Conservation (phyloP, 352 stramenopile species). For the Bremia lactucae region DNA sequence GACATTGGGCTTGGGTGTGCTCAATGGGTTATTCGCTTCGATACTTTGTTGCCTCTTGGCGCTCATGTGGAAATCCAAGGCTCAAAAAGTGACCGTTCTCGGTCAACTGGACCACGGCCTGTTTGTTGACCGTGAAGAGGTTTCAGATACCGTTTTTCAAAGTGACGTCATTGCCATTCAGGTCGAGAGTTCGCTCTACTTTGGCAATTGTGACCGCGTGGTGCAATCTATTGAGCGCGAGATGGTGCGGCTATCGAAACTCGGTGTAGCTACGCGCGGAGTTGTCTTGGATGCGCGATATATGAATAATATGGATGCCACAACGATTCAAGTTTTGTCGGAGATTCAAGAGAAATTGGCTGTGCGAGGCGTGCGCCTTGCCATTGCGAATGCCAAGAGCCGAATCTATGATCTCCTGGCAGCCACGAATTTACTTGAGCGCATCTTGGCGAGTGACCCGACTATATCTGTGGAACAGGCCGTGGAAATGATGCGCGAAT, state of each 20-base stretch:
- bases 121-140: slow-evolving; percentile 25
- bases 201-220: slow-evolving; percentile 46
- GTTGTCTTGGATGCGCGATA: slow-evolving; percentile 36
- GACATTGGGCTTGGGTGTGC: slow-evolving; percentile 36
- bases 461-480: no score
- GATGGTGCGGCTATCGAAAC: slow-evolving; percentile 14
- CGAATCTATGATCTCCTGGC: slow-evolving; percentile 28
- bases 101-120: slow-evolving; percentile 28
- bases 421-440: slow-evolving; percentile 32
- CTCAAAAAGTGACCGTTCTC: slow-evolving; percentile 24
- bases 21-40: slow-evolving; percentile 35
- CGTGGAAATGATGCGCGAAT: no score
- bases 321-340: slow-evolving; percentile 45
- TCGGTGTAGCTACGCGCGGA: slow-evolving; percentile 19
- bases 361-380: slow-evolving; percentile 25
- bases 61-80: slow-evolving; percentile 48
- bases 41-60: slow-evolving; percentile 46
- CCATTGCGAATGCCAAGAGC: slow-evolving; percentile 34
- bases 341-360: slow-evolving; percentile 46
- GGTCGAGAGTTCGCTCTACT: slow-evolving; percentile 46
- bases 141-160: slow-evolving; percentile 14
- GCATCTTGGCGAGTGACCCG: not conserved
- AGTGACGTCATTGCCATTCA: slow-evolving; percentile 29
- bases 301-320: slow-evolving; percentile 54
- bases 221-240: slow-evolving; percentile 27